Base-by-base conservation (phyloP, 371 early-diverging fungal genomes). In the Lichtheimia corymbifera region DNA sequence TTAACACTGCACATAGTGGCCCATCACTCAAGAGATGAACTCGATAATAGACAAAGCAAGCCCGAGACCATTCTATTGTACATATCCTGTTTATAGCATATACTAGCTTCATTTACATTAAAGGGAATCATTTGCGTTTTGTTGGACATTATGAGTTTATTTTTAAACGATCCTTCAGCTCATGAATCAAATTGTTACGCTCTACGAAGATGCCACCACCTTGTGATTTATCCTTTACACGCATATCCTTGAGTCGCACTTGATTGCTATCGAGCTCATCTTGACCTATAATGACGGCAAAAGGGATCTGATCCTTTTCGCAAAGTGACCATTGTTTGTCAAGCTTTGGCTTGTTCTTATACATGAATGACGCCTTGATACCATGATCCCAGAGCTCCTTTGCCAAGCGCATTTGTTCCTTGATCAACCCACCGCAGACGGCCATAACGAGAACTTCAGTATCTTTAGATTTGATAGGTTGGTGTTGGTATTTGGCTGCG, bases 341-440 rank as follows among this genome's bases (percentile, higher is more conserved):
- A 42, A 93, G 77, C 59, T 93, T 89, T 5, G 93, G 92, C 69
- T 97, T 94, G n/a, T 82, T 78, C 77, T 97, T 99, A 77, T 89
- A 92, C 74, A 92, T 84, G 73, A 92, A 98, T 0, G 77, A 54
- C 18, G 83, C 85, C 55, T 82, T 85, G 59, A 99, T 91, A 4
- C 88, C 93, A 18, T 83, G 84, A 67, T 94, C 87, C 96, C 99
- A 96, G 11, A 99, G 83, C 77, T 93, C 91, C 2, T 79, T 81
- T 41, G 88, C 90, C 50, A 97, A 79, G 22, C 74, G 68, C 92
- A 99, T 92, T 51, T 99, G 87, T 66, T 98, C 97, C 68, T 91
- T 89, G 24, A 99, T 74, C 59, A 94, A 74, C 0, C 95, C 94
- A 41, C 88, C 89, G 4, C 92, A 86, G 4, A 90, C 88, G 22